Base-by-base conservation (phyloP, 2,329 filamentous ascomycete species). In the Peltaster fructicola region DNA sequence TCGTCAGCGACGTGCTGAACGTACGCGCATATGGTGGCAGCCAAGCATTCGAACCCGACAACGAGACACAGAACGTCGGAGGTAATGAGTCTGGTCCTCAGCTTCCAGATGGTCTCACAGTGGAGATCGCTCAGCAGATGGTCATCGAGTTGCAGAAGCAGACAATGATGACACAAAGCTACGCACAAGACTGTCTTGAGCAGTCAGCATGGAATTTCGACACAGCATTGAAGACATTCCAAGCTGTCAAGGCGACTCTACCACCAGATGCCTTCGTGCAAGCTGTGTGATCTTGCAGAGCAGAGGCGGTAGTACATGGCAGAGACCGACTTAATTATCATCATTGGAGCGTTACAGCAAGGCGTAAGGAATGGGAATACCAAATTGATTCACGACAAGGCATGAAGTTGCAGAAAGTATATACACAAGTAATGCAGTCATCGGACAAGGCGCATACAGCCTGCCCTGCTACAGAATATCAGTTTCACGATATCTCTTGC, bases 121-220 rank as follows among this genome's bases (percentile, higher is more conserved):
- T 44, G n/a, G 39, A 41, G 22, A 22, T 45, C 10, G 45, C 41
- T 12, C 41, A 44, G 34, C 69, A 82, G 54, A 59, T 91, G 44
- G 57, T 70, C 12, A 39, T 57, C 11, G 73, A 88, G 45, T 63
- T 93, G 25, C 74, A 70, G 35, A 70, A 69, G 35, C 70, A 70
- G 41, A 92, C 84, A 1, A 69, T 72, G 29, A 81, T 98, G 71
- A 88, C 69, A 6, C 52, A 72, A 7, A 61, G 77, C 30, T 91
- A 77, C 47, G 76, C 82, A 1, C 66, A 73, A 37, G 66, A 90
- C 59, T 93, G 85, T 40, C 60, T 95, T 9, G 63, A 68, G 3
- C 71, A 82, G 30, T 79, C 74, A 29, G 66, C 63, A 17, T 95
- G 82, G 81, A 68, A 90, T 45, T 68, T 84, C 23, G 66, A 77